Evolutionary conservation across 1,284 basidiomycete species (phyloP).

Genomic region (Cystobasidium pallidum): DNA sequence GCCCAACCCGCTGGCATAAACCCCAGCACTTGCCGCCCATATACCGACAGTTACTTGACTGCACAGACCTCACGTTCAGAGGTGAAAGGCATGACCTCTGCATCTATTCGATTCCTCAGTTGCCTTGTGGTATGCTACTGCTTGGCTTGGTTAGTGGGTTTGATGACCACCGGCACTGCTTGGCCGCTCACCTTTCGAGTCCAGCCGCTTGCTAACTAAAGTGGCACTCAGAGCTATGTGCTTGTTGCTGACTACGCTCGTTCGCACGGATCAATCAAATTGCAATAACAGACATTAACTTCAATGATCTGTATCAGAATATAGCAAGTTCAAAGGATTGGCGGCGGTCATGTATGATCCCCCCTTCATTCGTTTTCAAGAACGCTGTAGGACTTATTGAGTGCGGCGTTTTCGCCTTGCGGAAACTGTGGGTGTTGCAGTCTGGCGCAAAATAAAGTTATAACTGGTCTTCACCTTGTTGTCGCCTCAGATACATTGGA

Average conservation of each 20-base stretch:
- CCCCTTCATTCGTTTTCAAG: conserved; percentile 13
- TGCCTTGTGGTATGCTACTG: conserved; percentile 10
- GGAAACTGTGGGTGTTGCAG: conserved; percentile 10
- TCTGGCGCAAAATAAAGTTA: conserved; percentile 16
- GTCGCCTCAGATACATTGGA: conserved; percentile 15
- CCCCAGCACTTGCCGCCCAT: conserved; percentile 2
- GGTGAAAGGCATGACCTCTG: conserved; percentile 12
- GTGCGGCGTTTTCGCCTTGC: conserved; percentile 14
- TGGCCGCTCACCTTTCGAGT: conserved; percentile 11
- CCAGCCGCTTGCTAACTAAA: conserved; percentile 4
- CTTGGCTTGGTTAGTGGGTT: conserved; percentile 11
- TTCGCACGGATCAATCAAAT: conserved; percentile 11
- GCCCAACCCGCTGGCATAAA: too few relatives aligned
- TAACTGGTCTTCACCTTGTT: conserved; percentile 12
- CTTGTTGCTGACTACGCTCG: conserved; percentile 13
- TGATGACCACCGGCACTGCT: conserved; percentile 8
- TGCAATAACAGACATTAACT: conserved; percentile 15
- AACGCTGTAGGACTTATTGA: conserved; percentile 5
- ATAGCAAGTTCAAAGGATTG: conserved; percentile 9
- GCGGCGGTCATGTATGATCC: conserved; percentile 5
- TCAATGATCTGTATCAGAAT: conserved; percentile 15
- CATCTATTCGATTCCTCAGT: conserved; percentile 6
- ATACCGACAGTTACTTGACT: conserved; percentile 12
- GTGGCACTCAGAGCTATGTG: conserved; percentile 9
- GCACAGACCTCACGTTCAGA: conserved; percentile 12